Conservation (phyloP, 2,329 filamentous ascomycete genomes). For the Epichloe elymi region DNA sequence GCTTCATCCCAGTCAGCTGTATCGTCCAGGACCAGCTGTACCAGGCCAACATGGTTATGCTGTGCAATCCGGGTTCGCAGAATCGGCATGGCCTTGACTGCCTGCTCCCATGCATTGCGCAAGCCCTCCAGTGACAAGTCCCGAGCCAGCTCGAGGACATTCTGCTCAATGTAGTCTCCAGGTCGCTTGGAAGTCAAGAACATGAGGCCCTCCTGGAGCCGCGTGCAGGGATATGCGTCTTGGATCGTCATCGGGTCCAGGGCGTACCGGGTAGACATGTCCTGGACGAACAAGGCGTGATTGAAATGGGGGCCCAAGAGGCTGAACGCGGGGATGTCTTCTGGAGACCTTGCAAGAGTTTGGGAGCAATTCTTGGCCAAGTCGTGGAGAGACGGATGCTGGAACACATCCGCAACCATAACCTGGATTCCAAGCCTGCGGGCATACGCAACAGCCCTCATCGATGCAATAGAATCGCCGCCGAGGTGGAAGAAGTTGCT, state of each 20-base stretch:
- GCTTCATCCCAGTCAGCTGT: constrained; percentile 15
- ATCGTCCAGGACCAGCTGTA: constrained; percentile 30
- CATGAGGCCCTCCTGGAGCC: constrained; percentile 26
- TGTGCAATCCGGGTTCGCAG: constrained; percentile 34
- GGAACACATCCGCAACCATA: neutral
- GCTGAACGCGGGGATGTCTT: neutral
- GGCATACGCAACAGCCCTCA: neutral
- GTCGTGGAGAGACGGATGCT: neutral
- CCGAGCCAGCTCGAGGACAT: constrained; percentile 6
- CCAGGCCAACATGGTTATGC: constrained; percentile 23
- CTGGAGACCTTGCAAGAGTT: too few species aligned
- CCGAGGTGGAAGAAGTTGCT: constrained; percentile 14
- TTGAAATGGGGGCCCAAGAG: neutral
- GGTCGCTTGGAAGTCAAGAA: constrained; percentile 17
- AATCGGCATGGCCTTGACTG: constrained; percentile 13
- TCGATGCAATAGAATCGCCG: neutral
- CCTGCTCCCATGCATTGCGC: constrained; percentile 6
- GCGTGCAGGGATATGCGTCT: constrained; percentile 26
- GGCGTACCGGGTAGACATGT: neutral
- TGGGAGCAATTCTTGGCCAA: too few species aligned
- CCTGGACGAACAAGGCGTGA: neutral
- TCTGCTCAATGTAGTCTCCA: constrained; percentile 21
- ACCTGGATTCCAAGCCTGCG: neutral
- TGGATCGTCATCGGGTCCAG: constrained; percentile 8
- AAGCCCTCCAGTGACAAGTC: constrained; percentile 1